These are phyloP conservation scores for Fragaria vesca DNA, from an alignment of 306 rosid genomes.

Conservation along the genomic window DNA sequence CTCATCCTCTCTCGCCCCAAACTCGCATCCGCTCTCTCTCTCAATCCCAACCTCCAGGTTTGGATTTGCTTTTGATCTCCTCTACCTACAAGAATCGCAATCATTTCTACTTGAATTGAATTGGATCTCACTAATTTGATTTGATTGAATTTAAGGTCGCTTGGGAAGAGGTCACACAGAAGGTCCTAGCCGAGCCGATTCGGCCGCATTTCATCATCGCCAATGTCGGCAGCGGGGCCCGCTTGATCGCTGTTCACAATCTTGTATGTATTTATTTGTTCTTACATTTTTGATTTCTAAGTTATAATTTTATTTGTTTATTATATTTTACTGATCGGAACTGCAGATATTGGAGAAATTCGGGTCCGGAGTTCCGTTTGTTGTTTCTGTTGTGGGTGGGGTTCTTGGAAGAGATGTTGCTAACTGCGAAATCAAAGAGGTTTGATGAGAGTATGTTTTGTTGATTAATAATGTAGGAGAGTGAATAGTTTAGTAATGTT, in stretches of 20 bases:
- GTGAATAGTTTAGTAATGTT: not conserved
- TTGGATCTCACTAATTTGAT: not conserved
- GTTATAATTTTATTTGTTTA: not conserved
- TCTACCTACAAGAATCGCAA: not conserved
- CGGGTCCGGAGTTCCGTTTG: constrained; percentile 48
- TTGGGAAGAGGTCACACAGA: constrained; percentile 51
- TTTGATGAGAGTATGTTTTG: constrained; percentile 11
- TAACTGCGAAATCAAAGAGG: constrained; percentile 66
- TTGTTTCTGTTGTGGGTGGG: constrained; percentile 53
- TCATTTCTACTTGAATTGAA: not conserved
- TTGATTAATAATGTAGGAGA: not conserved
- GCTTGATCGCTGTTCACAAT: constrained; percentile 20
- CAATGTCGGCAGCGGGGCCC: constrained; percentile 52
- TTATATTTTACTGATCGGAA: not conserved
- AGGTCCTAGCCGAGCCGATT: constrained; percentile 68
- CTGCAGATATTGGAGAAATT: constrained; percentile 41
- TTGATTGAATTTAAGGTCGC: constrained; percentile 38
- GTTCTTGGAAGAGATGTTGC: constrained; percentile 62
- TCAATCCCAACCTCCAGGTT: constrained; percentile 41
- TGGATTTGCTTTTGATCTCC: not conserved
- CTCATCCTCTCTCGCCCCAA: constrained; percentile 61
- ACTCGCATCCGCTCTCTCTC: constrained; percentile 66
- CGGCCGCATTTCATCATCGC: constrained; percentile 67
- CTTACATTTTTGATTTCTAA: no score
- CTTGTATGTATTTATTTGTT: constrained; percentile 41